Percentiles rank a stretch among this genome's conserved stretches.
Conservation (phyloP, 345 rosid genomes). For the Triadica sebifera region DNA sequence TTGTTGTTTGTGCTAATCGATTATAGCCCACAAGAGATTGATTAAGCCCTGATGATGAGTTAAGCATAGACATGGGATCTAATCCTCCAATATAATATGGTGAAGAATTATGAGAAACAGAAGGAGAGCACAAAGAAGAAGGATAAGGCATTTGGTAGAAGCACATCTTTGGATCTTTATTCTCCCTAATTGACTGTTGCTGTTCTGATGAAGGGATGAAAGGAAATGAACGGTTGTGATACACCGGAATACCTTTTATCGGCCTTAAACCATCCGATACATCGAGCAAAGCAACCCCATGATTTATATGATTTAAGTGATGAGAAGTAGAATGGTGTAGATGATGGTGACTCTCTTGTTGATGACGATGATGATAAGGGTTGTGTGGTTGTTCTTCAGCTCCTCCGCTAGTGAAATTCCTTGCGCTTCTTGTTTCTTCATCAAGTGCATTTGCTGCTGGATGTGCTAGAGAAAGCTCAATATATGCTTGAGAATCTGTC, state of each 20-base stretch:
- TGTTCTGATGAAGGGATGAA: slow-evolving; percentile 28
- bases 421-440: slow-evolving; percentile 2
- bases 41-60: slow-evolving; percentile 28
- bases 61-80: slow-evolving; percentile 52
- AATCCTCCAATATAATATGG: slow-evolving; percentile 41
- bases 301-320: slow-evolving; percentile 24
- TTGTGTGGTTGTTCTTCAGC: slow-evolving; percentile 23
- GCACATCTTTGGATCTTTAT: slow-evolving; percentile 42
- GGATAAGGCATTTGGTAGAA: slow-evolving; percentile 41
- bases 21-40: slow-evolving; percentile 23
- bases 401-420: slow-evolving; percentile 6
- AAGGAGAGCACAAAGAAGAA: slow-evolving; percentile 25
- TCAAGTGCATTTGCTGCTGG: slow-evolving; percentile 15
- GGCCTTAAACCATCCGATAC: slow-evolving; percentile 54
- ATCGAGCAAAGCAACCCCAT: slow-evolving; percentile 34
- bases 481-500: slow-evolving; percentile 26
- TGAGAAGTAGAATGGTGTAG: neutral
- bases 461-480: slow-evolving; percentile 48
- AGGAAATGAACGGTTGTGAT: slow-evolving; percentile 70
- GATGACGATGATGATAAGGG: slow-evolving; percentile 28
- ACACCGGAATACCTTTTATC: slow-evolving; percentile 76
- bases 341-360: slow-evolving; percentile 3
- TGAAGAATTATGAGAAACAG: slow-evolving; percentile 32
- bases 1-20: slow-evolving; percentile 30
- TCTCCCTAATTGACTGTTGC: slow-evolving; percentile 22